Percentiles rank a stretch among this genome's conserved stretches.
Evolutionary conservation across 2,329 filamentous ascomycete genomes (phyloP).

Genomic region (Fusarium siculi): DNA sequence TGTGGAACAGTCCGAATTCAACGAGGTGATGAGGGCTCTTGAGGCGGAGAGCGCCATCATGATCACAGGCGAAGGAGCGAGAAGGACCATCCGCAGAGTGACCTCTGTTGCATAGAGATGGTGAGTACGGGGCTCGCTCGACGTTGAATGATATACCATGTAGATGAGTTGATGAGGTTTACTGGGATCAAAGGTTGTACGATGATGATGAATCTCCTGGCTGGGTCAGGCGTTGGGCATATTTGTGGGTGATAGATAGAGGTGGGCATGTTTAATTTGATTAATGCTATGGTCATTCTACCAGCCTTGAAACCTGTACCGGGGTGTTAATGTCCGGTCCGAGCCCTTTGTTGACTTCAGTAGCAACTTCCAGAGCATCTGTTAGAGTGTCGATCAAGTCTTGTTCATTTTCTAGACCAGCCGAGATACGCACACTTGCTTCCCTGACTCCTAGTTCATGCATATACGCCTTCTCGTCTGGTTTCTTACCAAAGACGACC

Average conservation of each 20-base stretch:
- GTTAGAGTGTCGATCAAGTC: conserved; percentile 54
- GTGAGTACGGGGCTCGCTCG: conserved; percentile 1
- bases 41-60: conserved; percentile 88
- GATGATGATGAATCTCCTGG: conserved; percentile 27
- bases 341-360: conserved; percentile 17
- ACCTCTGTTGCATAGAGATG: conserved; percentile 50
- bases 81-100: conserved; percentile 83
- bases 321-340: neutral
- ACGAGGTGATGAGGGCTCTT: conserved; percentile 79
- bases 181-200: conserved; percentile 14
- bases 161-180: conserved; percentile 22
- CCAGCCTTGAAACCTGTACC: neutral
- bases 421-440: conserved; percentile 58
- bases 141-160: conserved; percentile 44
- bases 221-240: conserved; percentile 41
- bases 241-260: conserved; percentile 33
- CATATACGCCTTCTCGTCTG: conserved; percentile 52
- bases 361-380: conserved; percentile 47
- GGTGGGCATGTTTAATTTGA: conserved; percentile 12
- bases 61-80: conserved; percentile 83
- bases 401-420: conserved; percentile 57
- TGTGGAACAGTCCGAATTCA: conserved; percentile 83
- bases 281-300: conserved; percentile 16
- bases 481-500: conserved; percentile 54
- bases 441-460: conserved; percentile 51